Evolutionary conservation across 2,329 filamentous ascomycete genomes (phyloP).

Genomic region (Ramularia endophylla): DNA sequence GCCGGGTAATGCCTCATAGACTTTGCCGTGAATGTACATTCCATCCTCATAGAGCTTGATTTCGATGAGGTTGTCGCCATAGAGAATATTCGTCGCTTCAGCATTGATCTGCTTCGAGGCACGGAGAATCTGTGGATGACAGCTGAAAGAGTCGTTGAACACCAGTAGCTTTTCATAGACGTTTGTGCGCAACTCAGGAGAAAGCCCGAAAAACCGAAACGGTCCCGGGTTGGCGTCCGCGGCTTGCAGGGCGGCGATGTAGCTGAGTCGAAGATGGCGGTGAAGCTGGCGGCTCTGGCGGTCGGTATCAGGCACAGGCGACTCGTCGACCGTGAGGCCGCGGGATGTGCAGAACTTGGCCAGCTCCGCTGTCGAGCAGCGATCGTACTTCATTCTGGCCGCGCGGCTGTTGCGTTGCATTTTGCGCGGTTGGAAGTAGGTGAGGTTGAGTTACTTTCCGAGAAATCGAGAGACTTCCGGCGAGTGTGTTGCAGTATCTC

Average conservation of each 20-base stretch:
- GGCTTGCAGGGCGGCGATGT: not conserved
- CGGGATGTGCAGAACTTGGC: not conserved
- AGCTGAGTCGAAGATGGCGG: not conserved
- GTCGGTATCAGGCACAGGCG: not conserved
- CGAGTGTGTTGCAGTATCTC: too few relatives aligned
- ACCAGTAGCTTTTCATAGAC: constrained; percentile 11
- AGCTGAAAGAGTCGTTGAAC: constrained; percentile 17
- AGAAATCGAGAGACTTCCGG: too few relatives aligned
- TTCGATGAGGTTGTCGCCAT: constrained; percentile 43
- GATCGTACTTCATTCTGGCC: constrained; percentile 9
- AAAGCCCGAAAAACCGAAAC: constrained; percentile 3
- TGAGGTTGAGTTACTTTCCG: too few relatives aligned
- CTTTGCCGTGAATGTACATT: constrained; percentile 9
- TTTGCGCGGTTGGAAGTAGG: too few relatives aligned
- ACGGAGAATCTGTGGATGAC: constrained; percentile 36
- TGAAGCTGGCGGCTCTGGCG: not conserved
- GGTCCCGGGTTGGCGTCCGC: not conserved
- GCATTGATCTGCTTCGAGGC: constrained; percentile 34
- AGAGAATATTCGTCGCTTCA: constrained; percentile 40
- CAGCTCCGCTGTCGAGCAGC: constrained; percentile 9
- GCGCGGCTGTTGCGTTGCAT: too few relatives aligned
- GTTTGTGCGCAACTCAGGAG: constrained; percentile 8
- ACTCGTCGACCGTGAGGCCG: not conserved
- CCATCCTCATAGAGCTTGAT: constrained; percentile 31
- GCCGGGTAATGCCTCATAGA: too few relatives aligned